Evolutionary conservation across 2,329 filamentous ascomycete genomes (phyloP), one percentile per base, ranked within the genome.

Genomic region (Botrytis porri): DNA sequence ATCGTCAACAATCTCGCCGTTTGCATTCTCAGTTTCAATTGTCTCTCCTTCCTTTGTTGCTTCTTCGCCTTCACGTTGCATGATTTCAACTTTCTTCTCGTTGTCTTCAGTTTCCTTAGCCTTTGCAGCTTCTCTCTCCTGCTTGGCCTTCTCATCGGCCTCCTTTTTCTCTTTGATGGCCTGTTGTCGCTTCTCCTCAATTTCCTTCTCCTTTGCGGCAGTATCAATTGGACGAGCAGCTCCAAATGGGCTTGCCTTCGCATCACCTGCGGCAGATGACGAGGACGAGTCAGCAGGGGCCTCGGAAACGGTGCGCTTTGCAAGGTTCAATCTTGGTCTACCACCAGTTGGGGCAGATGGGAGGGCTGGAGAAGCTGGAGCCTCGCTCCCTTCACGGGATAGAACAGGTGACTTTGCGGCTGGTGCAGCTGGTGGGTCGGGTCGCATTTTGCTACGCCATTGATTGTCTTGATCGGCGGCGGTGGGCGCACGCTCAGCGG

Each of bases 201-300:
- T 90, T 82, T 97, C 91, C 79, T 91, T 92, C 85, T 98, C 95
- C 77, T 93, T 91, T 22, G 94, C 88, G 63, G 93, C 93, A 64
- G 95, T 98, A 83, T 99, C 95, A 78, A 98, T 97, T 72, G 96
- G 96, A 75, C 92, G 91, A 73, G 96, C 96, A 75, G 93, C 95
- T 79, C 96, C 96, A 81, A 99, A 99, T 59, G 94, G 94, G 82
- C 92, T 98, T 39, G 94, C 88, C 86, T 98, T 98, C 60, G 93
- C 85, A 79, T 96, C 92, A n/a, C 83, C 80, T 16, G 85, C 82
- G 18, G 71, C 51, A 66, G 89, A 85, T 37, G 90, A 81, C 5
- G 87, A 84, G 48, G 84, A 76, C 16, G 83, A 80, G 75, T 88
- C 88, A 6, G 67, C 39, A 41, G 85, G 80, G 5, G 85, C 87